Evolutionary conservation across 257 asterid genomes (phyloP).

Genomic region (Echites panduratus): DNA sequence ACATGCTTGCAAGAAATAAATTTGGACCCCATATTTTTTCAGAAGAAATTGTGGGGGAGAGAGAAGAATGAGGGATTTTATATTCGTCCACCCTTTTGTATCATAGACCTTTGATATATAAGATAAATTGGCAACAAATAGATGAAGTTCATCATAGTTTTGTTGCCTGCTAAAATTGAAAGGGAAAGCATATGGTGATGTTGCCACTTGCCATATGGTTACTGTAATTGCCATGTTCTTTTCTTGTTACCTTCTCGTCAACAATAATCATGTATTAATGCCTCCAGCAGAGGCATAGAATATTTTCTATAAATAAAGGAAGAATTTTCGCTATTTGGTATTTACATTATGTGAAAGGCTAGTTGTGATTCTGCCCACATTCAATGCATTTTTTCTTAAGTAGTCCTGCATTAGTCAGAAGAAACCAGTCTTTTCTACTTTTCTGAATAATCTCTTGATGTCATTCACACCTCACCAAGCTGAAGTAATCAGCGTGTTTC

Average conservation of each 20-base stretch:
- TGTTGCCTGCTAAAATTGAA: background rate
- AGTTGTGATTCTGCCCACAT: background rate
- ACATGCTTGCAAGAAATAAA: too few species aligned
- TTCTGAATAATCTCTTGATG: background rate
- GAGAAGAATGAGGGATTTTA: background rate
- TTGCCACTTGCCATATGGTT: background rate
- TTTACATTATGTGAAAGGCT: background rate
- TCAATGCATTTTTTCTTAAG: background rate
- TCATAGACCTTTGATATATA: background rate
- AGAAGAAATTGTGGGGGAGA: background rate
- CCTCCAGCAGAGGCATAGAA: background rate
- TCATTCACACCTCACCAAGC: slow-evolving; percentile 55
- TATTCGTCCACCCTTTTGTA: background rate
- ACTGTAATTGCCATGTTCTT: background rate
- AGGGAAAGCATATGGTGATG: background rate
- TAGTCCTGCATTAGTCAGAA: background rate
- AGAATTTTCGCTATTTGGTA: background rate
- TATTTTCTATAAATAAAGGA: background rate
- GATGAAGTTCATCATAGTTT: background rate
- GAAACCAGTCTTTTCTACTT: background rate
- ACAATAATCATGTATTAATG: background rate
- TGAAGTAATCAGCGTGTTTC: slow-evolving; percentile 82
- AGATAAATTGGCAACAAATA: background rate
- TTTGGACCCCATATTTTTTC: background rate
- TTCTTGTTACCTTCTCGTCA: background rate